Base-by-base conservation (phyloP, 106 monocot species). In the Platanthera guangdongensis region DNA sequence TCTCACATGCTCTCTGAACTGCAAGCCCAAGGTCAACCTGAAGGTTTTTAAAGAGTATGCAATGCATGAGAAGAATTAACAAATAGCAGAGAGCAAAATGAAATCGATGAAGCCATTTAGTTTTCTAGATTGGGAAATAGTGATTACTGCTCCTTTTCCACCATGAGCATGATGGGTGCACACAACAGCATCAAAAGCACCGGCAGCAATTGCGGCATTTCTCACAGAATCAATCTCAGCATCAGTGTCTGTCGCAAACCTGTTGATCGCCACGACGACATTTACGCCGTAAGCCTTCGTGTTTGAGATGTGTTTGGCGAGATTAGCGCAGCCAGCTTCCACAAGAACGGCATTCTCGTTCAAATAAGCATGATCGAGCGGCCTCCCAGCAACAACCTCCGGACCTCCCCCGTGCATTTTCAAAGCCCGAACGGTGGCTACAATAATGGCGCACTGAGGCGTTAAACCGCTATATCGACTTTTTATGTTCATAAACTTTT, bases 341-440 rank as follows among this genome's bases (percentile, higher is more conserved):
- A 99, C 94, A 47, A 99, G 90, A 75, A 76, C 74, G 8, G 88
- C 90, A 81, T 92, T 99, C 79, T 99, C 94, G 46, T 75, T 46
- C 30, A 88, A 64, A 63, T 99, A 99, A 4, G 99, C 99, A 83
- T 85, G 84, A 53, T 99, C 99, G 39, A 99, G 73, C 62, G 94
- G 88, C 86, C 82, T 92, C 72, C 99, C 99, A 77, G 92, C 94
- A 46, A 92, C 94, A 53, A 99, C 99, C 67, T 94, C 94, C 7
- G 94, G 99, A 15, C 99, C 99, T 30, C 94, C 99, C 7, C 99
- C 99, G 81, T 99, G 99, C 99, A 99, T 99, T 83, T 99, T 99
- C 48, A 99, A 75, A 67, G 94, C 94, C 63, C 99, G 86, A 54
- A 99, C 85, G 10, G 94, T 99, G 32, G 99, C 99, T 13, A 99